A percentile compares a stretch with the other conserved stretches of the same genome.
Evolutionary conservation across 768 basidiomycete genomes (phyloP).

Genomic region (Royoungia palumana): DNA sequence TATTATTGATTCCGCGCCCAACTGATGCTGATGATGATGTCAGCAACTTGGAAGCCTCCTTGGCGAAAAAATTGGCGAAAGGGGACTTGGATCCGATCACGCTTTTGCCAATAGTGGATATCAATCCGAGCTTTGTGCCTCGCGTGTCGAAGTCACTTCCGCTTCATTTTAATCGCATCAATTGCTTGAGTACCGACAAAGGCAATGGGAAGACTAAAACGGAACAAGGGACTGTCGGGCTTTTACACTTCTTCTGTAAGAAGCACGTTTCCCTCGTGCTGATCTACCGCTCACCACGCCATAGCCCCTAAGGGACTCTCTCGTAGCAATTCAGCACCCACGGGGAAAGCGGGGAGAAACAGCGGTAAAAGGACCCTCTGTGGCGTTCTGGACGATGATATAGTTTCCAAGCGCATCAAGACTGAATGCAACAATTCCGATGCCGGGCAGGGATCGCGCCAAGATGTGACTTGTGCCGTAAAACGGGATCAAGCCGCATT

Average conservation of each 20-base stretch:
- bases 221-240: slow-evolving; percentile 30
- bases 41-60: slow-evolving; percentile 60
- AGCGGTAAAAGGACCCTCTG: slow-evolving; percentile 76
- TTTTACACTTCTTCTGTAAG: slow-evolving; percentile 67
- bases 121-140: slow-evolving; percentile 64
- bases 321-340: slow-evolving; percentile 30
- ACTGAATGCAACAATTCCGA: slow-evolving; percentile 17
- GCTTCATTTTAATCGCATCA: slow-evolving; percentile 27
- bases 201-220: slow-evolving; percentile 46
- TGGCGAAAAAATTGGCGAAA: slow-evolving; percentile 64
- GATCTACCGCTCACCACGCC: slow-evolving; percentile 33
- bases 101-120: slow-evolving; percentile 69
- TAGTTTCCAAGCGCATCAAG: slow-evolving; percentile 49
- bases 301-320: slow-evolving; percentile 24
- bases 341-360: slow-evolving; percentile 44
- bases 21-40: slow-evolving; percentile 9
- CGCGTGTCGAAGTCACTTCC: slow-evolving; percentile 45
- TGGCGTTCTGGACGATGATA: slow-evolving; percentile 67
- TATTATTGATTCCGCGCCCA: not conserved
- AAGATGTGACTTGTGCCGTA: slow-evolving; percentile 14
- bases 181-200: slow-evolving; percentile 32
- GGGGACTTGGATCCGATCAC: slow-evolving; percentile 74
- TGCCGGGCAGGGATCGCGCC: slow-evolving; percentile 28
- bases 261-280: slow-evolving; percentile 34
- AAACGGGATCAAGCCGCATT: slow-evolving; percentile 4